Base-by-base conservation (phyloP, 208 protist species). In the Leishmania turanica region DNA sequence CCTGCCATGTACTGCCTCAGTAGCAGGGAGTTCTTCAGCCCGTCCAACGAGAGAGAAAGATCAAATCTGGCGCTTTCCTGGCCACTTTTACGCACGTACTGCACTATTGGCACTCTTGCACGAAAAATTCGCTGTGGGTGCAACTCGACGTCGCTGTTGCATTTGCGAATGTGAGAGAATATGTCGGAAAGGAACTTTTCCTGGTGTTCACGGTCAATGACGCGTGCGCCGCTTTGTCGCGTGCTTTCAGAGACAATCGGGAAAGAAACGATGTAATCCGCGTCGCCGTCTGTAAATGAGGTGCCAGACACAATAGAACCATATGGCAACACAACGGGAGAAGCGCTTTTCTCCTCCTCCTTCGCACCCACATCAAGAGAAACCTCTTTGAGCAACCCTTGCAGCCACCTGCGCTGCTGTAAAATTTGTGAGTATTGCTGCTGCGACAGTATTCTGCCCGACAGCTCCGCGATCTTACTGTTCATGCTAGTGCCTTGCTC, bases 121-220 rank as follows among this genome's bases (percentile, higher is more conserved):
- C 84, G 86, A 78, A 93, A 96, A 83, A 97, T 94, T n/a, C 85
- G 82, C 42, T 97, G 91, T 77, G 84, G 82, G n/a, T 92, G 83
- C 8, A 90, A 17, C 2, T 73, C n/a, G 31, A 58, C 75, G 40
- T 45, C 77, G 40, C 24, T 65, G 71, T 68, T 78, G 34, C 42
- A 34, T 47, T 78, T 58, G 24, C 81, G 69, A 37, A 95, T 87
- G 75, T 93, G 89, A 7, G 79, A 47, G 77, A 89, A 85, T 66
- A 95, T 72, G 37, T 91, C 84, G 0, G 89, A 88, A 27, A 94
- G 78, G 53, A 92, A 76, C 45, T 70, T 77, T 58, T 93, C 85
- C 72, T 94, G 91, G 19, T 85, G 51, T 34, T 90, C 85, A 58
- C 88, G 84, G 15, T 74, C 62, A 70, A 93, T 78, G 17, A 65